Conservation (phyloP, 2,329 filamentous ascomycete genomes). For the Akanthomyces uredinophilus region DNA sequence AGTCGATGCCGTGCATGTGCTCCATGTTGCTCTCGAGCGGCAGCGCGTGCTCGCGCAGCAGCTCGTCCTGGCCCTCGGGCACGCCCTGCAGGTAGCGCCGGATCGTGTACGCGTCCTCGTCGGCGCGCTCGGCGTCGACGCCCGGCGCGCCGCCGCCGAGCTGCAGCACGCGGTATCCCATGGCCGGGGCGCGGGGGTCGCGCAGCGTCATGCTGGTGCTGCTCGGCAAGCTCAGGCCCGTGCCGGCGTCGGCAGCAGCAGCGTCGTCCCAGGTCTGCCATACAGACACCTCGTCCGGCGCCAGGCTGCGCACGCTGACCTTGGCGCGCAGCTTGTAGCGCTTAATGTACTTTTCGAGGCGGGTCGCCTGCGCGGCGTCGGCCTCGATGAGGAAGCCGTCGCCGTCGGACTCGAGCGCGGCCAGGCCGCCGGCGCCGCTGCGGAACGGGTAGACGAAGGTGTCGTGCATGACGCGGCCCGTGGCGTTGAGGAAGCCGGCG, state of each 20-base stretch:
- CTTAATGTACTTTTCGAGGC: conserved; percentile 66
- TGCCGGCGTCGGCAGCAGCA: conserved; percentile 29
- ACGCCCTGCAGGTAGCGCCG: conserved; percentile 76
- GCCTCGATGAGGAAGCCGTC: conserved; percentile 69
- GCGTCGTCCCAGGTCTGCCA: conserved; percentile 71
- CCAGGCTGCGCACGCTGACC: conserved; percentile 62
- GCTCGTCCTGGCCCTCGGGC: conserved; percentile 78
- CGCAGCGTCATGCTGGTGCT: conserved; percentile 32
- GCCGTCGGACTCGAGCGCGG: conserved; percentile 18
- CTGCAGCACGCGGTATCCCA: conserved; percentile 49
- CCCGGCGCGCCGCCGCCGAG: conserved; percentile 26
- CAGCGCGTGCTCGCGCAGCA: conserved; percentile 64
- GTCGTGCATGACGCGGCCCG: conserved; percentile 80
- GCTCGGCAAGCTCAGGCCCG: not conserved
- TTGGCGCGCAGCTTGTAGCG: conserved; percentile 83
- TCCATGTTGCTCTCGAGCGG: conserved; percentile 91
- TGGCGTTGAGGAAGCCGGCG: conserved; percentile 78
- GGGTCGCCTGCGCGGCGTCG: conserved; percentile 60
- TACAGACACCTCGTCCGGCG: conserved; percentile 58
- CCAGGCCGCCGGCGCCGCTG: conserved; percentile 19
- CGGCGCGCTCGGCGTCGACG: conserved; percentile 41
- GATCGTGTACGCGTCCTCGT: conserved; percentile 62
- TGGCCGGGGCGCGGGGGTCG: conserved; percentile 49
- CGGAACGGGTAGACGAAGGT: conserved; percentile 75
- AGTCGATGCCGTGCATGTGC: conserved; percentile 78